phyloP scores from a whole-genome alignment of 768 basidiomycete species.

The Auriscalpium microsporum region DNA sequence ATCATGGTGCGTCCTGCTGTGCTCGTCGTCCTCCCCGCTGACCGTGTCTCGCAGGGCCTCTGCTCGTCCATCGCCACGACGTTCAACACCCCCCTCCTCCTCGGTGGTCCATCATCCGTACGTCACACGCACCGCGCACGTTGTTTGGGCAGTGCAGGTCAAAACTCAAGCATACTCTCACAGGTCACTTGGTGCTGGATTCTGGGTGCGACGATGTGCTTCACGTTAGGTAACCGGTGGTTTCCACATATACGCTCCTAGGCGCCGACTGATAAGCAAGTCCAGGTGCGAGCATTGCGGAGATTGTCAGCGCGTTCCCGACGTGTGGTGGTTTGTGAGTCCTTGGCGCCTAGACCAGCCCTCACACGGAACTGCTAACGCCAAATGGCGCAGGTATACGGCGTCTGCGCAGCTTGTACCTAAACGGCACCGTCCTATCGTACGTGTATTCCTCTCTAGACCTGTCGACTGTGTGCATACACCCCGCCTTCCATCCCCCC shows the following conservation, averaged over 20 bases:
- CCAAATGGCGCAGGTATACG: slow-evolving; percentile 46
- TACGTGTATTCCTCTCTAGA: slow-evolving; percentile 17
- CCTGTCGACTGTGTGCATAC: too few relatives aligned
- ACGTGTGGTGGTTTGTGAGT: slow-evolving; percentile 62
- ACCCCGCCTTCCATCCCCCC: too few relatives aligned
- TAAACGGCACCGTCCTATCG: slow-evolving; percentile 52
- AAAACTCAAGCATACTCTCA: background rate
- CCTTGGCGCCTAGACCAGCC: background rate
- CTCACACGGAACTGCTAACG: background rate
- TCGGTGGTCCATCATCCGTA: slow-evolving; percentile 65
- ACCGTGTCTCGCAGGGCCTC: slow-evolving; percentile 37
- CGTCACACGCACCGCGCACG: slow-evolving; percentile 13
- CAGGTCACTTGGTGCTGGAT: slow-evolving; percentile 71
- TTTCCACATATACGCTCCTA: background rate
- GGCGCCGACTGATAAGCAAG: background rate
- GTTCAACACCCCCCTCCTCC: slow-evolving; percentile 63
- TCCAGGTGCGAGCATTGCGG: slow-evolving; percentile 55
- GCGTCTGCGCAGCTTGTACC: slow-evolving; percentile 73
- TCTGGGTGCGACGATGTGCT: slow-evolving; percentile 62
- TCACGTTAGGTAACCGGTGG: slow-evolving; percentile 42
- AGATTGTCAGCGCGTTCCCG: slow-evolving; percentile 69
- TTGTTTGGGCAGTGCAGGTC: background rate
- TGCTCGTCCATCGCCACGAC: slow-evolving; percentile 74
- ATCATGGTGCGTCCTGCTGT: slow-evolving; percentile 45
- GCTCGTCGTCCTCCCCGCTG: background rate